phyloP scores from a whole-genome alignment of 495 filamentous ascomycete species.

The Evernia prunastri region DNA sequence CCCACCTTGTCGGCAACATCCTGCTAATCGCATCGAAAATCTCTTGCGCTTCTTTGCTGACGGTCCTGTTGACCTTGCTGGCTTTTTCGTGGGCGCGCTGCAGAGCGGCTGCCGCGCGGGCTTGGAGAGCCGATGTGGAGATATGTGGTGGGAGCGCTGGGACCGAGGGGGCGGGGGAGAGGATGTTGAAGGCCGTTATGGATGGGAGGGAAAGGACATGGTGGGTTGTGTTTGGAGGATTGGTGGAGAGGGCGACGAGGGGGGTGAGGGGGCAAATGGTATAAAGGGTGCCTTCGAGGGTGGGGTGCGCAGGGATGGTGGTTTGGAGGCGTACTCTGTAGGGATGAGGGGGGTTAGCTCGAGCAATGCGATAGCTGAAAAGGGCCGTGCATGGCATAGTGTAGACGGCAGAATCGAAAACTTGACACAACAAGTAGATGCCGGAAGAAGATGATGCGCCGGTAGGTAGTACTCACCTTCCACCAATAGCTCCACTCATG shows the following conservation, averaged over 20 bases:
- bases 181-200: slow-evolving; percentile 31
- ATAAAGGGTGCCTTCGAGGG: slow-evolving; percentile 58
- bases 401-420: not conserved
- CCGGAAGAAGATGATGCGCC: not conserved
- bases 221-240: slow-evolving; percentile 37
- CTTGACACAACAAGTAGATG: not conserved
- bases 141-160: slow-evolving; percentile 26
- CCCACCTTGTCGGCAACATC: slow-evolving; percentile 60
- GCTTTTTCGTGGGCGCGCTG: slow-evolving; percentile 49
- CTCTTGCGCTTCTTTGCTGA: slow-evolving; percentile 60
- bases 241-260: slow-evolving; percentile 55
- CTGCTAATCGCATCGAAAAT: slow-evolving; percentile 60
- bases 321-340: slow-evolving; percentile 56
- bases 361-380: not conserved
- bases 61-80: slow-evolving; percentile 52
- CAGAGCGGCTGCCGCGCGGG: slow-evolving; percentile 49
- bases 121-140: slow-evolving; percentile 46
- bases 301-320: slow-evolving; percentile 42
- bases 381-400: not conserved
- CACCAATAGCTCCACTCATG: slow-evolving; percentile 46
- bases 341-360: slow-evolving; percentile 10
- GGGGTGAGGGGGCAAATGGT: slow-evolving; percentile 62
- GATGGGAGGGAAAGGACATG: slow-evolving; percentile 52
- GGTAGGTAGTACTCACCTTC: slow-evolving; percentile 37
- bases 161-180: slow-evolving; percentile 32